A percentile compares a stretch with the other conserved stretches of the same genome.
phyloP scores from a whole-genome alignment of 768 basidiomycete genomes.

The Cubamyces lactineus region DNA sequence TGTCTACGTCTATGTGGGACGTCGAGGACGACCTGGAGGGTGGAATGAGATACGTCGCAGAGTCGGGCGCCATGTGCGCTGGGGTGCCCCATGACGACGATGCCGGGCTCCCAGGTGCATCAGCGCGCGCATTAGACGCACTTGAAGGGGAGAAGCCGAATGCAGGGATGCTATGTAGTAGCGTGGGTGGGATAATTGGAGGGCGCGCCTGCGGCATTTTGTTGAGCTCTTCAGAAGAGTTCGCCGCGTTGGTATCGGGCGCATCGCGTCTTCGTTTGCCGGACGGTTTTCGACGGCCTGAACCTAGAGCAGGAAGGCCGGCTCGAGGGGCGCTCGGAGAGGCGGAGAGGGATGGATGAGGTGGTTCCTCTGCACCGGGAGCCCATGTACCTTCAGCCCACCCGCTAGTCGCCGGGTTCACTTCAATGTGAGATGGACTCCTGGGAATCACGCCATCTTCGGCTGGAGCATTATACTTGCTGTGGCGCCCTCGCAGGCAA shows the following conservation, averaged over 20 bases:
- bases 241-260: neutral
- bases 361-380: constrained; percentile 2
- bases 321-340: neutral
- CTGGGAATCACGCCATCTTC: constrained; percentile 1
- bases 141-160: constrained; percentile 14
- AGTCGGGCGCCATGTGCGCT: constrained; percentile 19
- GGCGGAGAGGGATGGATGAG: neutral
- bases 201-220: neutral
- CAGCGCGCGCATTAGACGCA: constrained; percentile 1
- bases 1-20: constrained; percentile 4
- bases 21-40: constrained; percentile 14
- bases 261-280: constrained; percentile 11
- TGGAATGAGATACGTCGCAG: constrained; percentile 15
- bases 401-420: constrained; percentile 18
- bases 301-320: neutral
- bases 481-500: constrained; percentile 9
- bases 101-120: constrained; percentile 14
- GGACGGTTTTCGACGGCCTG: constrained; percentile 5
- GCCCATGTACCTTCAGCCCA: constrained; percentile 23
- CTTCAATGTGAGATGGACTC: constrained; percentile 20
- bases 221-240: neutral
- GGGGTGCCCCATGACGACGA: constrained; percentile 21
- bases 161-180: constrained; percentile 1
- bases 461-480: constrained; percentile 1
- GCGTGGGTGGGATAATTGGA: constrained; percentile 1